These are phyloP conservation scores for Phyllachora maydis DNA, from an alignment of 2,329 filamentous ascomycete genomes.

Conservation along the genomic window DNA sequence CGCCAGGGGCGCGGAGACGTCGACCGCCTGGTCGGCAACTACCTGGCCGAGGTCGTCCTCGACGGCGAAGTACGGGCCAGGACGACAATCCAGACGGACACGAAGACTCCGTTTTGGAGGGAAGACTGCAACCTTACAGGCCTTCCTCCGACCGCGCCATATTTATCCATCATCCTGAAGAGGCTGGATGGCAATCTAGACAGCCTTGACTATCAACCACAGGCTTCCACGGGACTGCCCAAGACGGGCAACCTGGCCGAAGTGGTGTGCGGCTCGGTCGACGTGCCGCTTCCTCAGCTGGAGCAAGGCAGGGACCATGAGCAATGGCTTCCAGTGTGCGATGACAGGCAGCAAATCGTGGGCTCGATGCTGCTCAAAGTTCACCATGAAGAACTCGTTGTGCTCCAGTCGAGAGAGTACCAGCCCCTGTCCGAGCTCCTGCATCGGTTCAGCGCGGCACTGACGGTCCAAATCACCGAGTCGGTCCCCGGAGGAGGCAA, in stretches of 20 bases:
- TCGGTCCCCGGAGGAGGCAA: constrained; percentile 60
- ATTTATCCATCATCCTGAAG: constrained; percentile 52
- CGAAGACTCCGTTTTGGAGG: constrained; percentile 61
- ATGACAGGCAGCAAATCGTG: constrained; percentile 54
- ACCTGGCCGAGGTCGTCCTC: constrained; percentile 59
- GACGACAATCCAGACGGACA: constrained; percentile 50
- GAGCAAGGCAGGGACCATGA: constrained; percentile 62
- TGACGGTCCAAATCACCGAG: constrained; percentile 70
- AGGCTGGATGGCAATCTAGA: constrained; percentile 31
- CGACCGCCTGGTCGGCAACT: constrained; percentile 40
- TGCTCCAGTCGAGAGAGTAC: constrained; percentile 75
- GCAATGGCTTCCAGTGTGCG: constrained; percentile 69
- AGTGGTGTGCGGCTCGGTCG: constrained; percentile 48
- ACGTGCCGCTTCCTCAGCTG: constrained; percentile 61
- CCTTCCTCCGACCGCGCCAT: constrained; percentile 47
- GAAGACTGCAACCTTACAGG: constrained; percentile 64
- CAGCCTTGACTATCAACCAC: constrained; percentile 20
- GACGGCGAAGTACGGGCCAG: constrained; percentile 63
- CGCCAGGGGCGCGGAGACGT: constrained; percentile 12
- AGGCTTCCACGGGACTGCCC: constrained; percentile 18
- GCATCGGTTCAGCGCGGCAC: constrained; percentile 62
- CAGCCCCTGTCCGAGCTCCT: constrained; percentile 62
- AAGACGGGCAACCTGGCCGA: constrained; percentile 25
- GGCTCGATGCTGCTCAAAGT: constrained; percentile 74
- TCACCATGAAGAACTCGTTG: constrained; percentile 72